phyloP scores from a whole-genome alignment of 2,329 filamentous ascomycete genomes.

The Trichoderma sp. region DNA sequence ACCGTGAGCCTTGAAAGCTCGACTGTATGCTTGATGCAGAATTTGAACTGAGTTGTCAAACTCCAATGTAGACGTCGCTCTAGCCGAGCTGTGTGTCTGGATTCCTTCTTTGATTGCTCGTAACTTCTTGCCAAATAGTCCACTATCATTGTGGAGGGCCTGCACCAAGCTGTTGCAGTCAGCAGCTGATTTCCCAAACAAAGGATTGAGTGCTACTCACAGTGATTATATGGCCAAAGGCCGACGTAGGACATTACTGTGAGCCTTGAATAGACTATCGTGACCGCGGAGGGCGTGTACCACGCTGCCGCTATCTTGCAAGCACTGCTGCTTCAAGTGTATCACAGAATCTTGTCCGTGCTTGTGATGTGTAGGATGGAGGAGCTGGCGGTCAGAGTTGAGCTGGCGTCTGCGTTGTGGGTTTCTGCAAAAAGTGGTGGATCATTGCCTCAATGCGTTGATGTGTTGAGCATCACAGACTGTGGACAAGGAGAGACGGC shows the following conservation, averaged over 20 bases:
- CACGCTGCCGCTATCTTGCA: background rate
- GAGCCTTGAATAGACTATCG: background rate
- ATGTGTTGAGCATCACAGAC: background rate
- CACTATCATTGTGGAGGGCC: background rate
- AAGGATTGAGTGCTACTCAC: no score
- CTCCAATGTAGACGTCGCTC: constrained; percentile 14
- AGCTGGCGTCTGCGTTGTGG: background rate
- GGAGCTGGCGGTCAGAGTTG: background rate
- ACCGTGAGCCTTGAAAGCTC: constrained; percentile 10
- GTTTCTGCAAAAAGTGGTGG: background rate
- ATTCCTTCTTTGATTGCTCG: constrained; percentile 21
- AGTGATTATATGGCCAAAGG: background rate
- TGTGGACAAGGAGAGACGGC: background rate
- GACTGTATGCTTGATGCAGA: constrained; percentile 26
- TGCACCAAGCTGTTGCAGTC: background rate
- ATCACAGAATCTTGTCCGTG: background rate
- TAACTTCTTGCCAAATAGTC: constrained; percentile 24
- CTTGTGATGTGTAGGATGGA: background rate
- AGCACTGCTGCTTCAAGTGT: background rate
- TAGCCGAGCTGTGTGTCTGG: constrained; percentile 5
- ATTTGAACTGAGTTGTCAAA: constrained; percentile 23
- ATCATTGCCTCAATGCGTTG: background rate
- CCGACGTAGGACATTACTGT: background rate
- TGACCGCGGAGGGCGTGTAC: constrained; percentile 19
- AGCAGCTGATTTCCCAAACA: no score